A percentile compares a stretch with the other conserved stretches of the same genome.
phyloP scores from a whole-genome alignment of 2,329 filamentous ascomycete genomes.

The Dothistroma pini region DNA sequence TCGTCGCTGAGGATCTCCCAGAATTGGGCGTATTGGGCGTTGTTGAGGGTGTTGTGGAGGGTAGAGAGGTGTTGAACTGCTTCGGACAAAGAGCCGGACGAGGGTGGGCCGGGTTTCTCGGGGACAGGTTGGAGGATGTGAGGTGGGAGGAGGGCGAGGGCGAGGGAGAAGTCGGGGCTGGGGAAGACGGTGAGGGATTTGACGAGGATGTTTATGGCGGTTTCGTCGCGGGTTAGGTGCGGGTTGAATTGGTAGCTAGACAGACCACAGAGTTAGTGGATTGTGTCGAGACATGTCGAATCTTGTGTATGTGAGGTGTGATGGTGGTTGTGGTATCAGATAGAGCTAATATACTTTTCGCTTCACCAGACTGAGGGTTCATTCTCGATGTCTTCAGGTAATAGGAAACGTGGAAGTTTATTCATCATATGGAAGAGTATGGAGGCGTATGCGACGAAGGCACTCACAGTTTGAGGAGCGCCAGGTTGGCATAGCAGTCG shows the following conservation, averaged over 20 bases:
- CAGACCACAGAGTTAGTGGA: slow-evolving; percentile 11
- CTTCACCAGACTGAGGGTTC: slow-evolving; percentile 60
- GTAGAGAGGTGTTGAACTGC: slow-evolving; percentile 81
- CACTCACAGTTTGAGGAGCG: slow-evolving; percentile 93
- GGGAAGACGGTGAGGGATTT: slow-evolving; percentile 98
- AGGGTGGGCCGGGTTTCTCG: slow-evolving; percentile 44
- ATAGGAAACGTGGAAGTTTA: slow-evolving; percentile 86
- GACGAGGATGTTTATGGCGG: slow-evolving; percentile 98
- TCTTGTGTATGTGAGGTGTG: slow-evolving; percentile 4
- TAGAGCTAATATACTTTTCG: slow-evolving; percentile 64
- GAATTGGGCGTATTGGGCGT: slow-evolving; percentile 86
- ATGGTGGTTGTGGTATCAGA: slow-evolving; percentile 54
- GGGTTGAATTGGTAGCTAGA: slow-evolving; percentile 98
- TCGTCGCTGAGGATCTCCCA: slow-evolving; percentile 91
- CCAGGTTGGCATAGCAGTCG: slow-evolving; percentile 96
- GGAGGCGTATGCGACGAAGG: not conserved
- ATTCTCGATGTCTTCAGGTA: slow-evolving; percentile 68
- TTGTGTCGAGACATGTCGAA: not conserved
- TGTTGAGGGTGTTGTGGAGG: slow-evolving; percentile 83
- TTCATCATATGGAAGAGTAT: slow-evolving; percentile 62
- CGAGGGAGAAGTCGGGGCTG: slow-evolving; percentile 88
- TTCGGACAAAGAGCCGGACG: slow-evolving; percentile 69
- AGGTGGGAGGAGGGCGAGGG: slow-evolving; percentile 87
- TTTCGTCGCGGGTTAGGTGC: slow-evolving; percentile 92
- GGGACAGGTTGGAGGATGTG: slow-evolving; percentile 64